Evolutionary conservation across 306 rosid genomes (phyloP), one percentile per base, ranked within the genome.

Genomic region (Trifolium repens): DNA sequence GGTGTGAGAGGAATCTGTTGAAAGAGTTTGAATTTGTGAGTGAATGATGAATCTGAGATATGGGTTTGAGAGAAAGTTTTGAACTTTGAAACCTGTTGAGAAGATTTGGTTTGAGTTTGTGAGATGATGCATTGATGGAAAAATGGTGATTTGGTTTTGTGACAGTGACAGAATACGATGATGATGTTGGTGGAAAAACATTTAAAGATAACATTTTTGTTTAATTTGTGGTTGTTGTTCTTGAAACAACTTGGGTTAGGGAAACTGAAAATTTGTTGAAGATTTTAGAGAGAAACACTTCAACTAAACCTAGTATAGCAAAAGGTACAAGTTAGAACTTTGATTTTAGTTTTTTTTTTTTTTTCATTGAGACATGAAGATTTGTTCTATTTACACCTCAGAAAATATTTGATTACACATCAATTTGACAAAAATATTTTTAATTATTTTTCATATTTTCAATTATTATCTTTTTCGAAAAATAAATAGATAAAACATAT

Each of bases 181-280:
- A 54, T 7, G 89, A 74, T 24, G 90, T 49, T 7, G 87, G 82
- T 7, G 87, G 82, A 62, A 46, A 69, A 75, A 75, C 78, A 82
- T 83, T 87, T 30, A 83, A 72, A 72, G 94, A 57, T 10, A 84
- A 74, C 97, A 93, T 93, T 73, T 73, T 65, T 64, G 78, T 88
- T 75, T 57, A 52, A 71, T 55, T 60, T 62, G 76, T 69, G 69
- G 63, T 4, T 47, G 63, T 4, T 47, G 66, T 10, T 43, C 42
- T 52, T 22, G 69, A 22, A 24, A 64, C 63, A 72, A 76, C 6
- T 4, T 1, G 60, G 1, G 35, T 27, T 54, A 22, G 61, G 55
- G 16, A 68, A 78, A 11, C 8, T 7, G 42, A 39, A 39, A 39
- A 39, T 7, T 39, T 39, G 42, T 39, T 7, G 10, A 32, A 32